Percentiles rank a stretch among this genome's conserved stretches.
Conservation (phyloP, 495 filamentous ascomycete genomes). For the Mycothermus thermophilus region DNA sequence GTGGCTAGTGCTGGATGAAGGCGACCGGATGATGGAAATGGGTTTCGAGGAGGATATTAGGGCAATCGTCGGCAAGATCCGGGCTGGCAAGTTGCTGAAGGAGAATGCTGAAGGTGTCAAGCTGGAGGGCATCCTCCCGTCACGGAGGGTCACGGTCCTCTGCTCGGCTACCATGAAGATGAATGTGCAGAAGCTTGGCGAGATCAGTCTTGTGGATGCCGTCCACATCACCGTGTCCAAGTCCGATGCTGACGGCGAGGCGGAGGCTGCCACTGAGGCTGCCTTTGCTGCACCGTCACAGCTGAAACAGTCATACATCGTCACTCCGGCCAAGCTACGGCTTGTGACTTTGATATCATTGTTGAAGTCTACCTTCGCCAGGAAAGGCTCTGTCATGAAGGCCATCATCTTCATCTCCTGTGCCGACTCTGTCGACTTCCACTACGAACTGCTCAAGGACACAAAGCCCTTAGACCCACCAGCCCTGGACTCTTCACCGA, state of each 20-base stretch:
- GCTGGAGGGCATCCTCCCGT: constrained; percentile 46
- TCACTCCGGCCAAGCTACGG: constrained; percentile 78
- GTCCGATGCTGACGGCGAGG: constrained; percentile 31
- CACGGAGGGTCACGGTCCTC: constrained; percentile 68
- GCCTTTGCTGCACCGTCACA: constrained; percentile 80
- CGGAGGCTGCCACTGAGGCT: constrained; percentile 33
- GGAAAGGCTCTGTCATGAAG: constrained; percentile 82
- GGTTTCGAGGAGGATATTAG: constrained; percentile 83
- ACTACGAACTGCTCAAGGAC: constrained; percentile 74
- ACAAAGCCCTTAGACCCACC: constrained; percentile 19
- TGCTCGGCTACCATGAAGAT: constrained; percentile 97
- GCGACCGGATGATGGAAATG: constrained; percentile 91
- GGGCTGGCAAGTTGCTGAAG: constrained; percentile 31
- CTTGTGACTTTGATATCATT: constrained; percentile 73
- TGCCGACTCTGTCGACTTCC: constrained; percentile 92
- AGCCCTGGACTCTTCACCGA: constrained; percentile 12
- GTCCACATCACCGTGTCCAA: constrained; percentile 67
- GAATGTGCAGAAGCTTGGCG: constrained; percentile 79
- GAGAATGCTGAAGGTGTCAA: constrained; percentile 26
- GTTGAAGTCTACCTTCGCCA: constrained; percentile 71
- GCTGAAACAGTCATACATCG: constrained; percentile 75
- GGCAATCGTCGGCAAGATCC: constrained; percentile 66
- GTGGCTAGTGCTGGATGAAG: constrained; percentile 91
- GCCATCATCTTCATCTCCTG: constrained; percentile 93
- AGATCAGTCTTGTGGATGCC: constrained; percentile 89